Evolutionary conservation across 2,329 filamentous ascomycete species (phyloP).

Genomic region (Ceratocystis harringtonii): DNA sequence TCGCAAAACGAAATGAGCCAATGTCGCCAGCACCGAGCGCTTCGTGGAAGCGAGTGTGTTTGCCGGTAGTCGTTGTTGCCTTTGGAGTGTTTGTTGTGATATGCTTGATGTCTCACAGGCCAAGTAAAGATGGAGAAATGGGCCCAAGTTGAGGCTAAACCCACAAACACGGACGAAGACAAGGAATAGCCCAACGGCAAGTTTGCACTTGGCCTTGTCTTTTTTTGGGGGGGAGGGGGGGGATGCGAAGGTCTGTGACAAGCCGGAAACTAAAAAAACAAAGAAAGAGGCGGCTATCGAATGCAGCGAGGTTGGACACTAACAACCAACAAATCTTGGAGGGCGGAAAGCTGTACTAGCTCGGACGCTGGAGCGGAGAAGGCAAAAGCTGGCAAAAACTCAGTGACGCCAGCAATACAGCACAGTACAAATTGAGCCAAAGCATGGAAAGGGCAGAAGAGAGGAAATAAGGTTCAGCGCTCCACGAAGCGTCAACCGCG

Average conservation of each 20-base stretch:
- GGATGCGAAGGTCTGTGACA: neutral
- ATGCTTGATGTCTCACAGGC: neutral
- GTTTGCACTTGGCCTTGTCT: neutral
- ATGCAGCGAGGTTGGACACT: neutral
- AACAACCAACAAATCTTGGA: neutral
- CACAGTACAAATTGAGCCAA: neutral
- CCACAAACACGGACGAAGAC: conserved; percentile 2
- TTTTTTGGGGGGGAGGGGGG: neutral
- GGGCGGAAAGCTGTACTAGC: neutral
- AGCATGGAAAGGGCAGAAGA: too few species aligned
- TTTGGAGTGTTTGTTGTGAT: neutral
- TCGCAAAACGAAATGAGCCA: neutral
- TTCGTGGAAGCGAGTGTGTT: neutral
- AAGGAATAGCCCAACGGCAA: conserved; percentile 3
- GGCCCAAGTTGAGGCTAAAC: neutral
- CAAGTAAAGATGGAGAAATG: conserved; percentile 1
- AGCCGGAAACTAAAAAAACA: neutral
- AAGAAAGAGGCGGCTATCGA: neutral
- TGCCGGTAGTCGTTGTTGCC: neutral
- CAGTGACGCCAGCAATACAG: neutral
- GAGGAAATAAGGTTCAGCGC: too few species aligned
- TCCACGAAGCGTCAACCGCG: too few species aligned
- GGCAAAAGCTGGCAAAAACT: neutral
- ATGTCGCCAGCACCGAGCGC: neutral
- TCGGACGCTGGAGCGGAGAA: neutral